Conservation (phyloP, 2,329 filamentous ascomycete species). For the Blastomyces parvus region DNA sequence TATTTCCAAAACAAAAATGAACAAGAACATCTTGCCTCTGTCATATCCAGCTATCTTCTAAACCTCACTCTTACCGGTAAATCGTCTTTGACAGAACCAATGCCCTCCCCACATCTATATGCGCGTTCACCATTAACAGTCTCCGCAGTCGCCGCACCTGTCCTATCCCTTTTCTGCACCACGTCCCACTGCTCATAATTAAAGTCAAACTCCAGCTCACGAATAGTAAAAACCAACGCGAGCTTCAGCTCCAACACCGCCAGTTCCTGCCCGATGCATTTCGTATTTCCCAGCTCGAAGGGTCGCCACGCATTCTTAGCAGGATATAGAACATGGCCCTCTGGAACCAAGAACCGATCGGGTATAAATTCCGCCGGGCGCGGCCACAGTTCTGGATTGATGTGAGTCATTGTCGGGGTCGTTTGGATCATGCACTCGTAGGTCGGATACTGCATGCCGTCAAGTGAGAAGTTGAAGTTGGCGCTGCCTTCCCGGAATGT, state of each 20-base stretch:
- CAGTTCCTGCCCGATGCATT: slow-evolving; percentile 50
- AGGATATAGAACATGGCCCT: slow-evolving; percentile 27
- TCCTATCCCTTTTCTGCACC: neutral
- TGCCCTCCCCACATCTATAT: neutral
- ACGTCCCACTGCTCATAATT: slow-evolving; percentile 21
- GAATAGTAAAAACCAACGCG: slow-evolving; percentile 41
- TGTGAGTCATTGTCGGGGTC: neutral
- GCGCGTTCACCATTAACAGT: neutral
- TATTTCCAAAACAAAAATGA: neutral
- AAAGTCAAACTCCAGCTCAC: slow-evolving; percentile 43
- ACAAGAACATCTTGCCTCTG: neutral
- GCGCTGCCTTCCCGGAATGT: neutral
- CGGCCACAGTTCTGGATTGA: neutral
- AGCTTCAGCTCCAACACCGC: slow-evolving; percentile 45
- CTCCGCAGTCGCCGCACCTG: neutral
- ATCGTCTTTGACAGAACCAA: neutral
- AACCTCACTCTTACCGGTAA: neutral
- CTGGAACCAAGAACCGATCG: slow-evolving; percentile 36
- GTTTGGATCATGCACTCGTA: neutral
- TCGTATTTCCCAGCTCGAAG: slow-evolving; percentile 47
- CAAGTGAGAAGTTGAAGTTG: neutral
- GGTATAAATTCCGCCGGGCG: slow-evolving; percentile 38
- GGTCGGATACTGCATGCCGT: slow-evolving; percentile 4
- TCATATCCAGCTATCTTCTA: neutral
- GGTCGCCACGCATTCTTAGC: slow-evolving; percentile 44